Base-by-base conservation (phyloP, 164 flowering plant genomes). In the Magnolia changhungtana region DNA sequence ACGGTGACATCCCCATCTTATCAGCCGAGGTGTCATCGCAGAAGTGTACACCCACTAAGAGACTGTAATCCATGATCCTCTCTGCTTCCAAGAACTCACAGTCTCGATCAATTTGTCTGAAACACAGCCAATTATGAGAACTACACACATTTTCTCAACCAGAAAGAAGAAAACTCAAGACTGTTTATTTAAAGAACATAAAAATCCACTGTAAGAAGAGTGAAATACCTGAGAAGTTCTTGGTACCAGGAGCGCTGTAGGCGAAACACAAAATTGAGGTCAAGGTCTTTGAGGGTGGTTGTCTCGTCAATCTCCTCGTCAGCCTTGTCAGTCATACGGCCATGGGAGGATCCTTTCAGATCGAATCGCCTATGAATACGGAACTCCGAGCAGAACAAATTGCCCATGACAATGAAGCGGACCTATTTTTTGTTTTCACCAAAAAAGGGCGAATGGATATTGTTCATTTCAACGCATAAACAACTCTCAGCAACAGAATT, bases 11-110 rank as follows among this genome's bases (percentile, higher is more conserved):
- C 21, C 90, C 93, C 85, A 88, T 88, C 69, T 90, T 90, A 51
- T 89, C 93, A 19, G 83, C 86, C 8, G 85, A 83, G 58, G 82
- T 78, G 58, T 83, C 89, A 77, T 93, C 90, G 37, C 94, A 87
- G 78, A 93, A 93, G 75, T 93, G 97, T 70, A 93, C 81, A 52
- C 97, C 97, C 67, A 93, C 96, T 76, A 93, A 82, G 58, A 93
- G 88, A 85, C 97, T 92, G 74, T 92, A 92, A 81, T 92, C 97
- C 97, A 92, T 92, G 23, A 92, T 93, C 77, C 88, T 81, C 80
- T 87, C 97, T 2, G 91, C 84, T 82, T 93, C 97, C 80, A 93
- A 82, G 79, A 91, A 93, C 81, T 91, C 87, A 73, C 96, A 91
- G 66, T 93, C 97, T 49, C 88, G 84, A 61, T 91, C 86, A 66